These are phyloP conservation scores for Lactarius vividus DNA, from an alignment of 768 basidiomycete genomes.

Conservation along the genomic window DNA sequence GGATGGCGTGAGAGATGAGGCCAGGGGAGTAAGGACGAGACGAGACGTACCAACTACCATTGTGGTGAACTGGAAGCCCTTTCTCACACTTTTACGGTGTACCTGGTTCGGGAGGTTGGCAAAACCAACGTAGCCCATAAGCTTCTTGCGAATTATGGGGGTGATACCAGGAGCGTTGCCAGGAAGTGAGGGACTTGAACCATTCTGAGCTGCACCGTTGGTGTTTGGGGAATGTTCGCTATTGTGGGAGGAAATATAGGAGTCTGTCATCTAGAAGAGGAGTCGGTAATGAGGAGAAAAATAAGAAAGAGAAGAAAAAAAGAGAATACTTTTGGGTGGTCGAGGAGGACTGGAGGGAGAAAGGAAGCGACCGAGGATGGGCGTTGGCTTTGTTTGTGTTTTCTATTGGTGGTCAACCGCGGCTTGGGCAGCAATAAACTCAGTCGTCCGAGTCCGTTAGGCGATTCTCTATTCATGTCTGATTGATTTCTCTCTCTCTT, in stretches of 20 bases:
- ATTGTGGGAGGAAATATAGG: conserved; percentile 65
- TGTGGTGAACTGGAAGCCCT: conserved; percentile 97
- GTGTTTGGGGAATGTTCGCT: conserved; percentile 53
- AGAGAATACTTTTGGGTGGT: conserved; percentile 38
- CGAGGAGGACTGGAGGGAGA: conserved; percentile 52
- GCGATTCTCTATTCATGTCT: conserved; percentile 2
- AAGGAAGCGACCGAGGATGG: conserved; percentile 34
- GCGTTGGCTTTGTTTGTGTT: conserved; percentile 36
- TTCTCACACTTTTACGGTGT: conserved; percentile 96
- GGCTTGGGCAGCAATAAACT: conserved; percentile 51
- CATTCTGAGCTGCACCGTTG: conserved; percentile 61
- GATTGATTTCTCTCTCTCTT: not conserved
- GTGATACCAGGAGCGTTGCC: conserved; percentile 33
- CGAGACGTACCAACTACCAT: conserved; percentile 94
- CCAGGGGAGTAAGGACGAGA: conserved; percentile 17
- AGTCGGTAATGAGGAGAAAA: conserved; percentile 29
- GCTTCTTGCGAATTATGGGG: conserved; percentile 75
- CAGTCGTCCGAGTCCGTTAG: not conserved
- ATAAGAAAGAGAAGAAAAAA: conserved; percentile 29
- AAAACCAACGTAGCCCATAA: conserved; percentile 94
- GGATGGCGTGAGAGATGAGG: conserved; percentile 2
- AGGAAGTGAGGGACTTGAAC: conserved; percentile 58
- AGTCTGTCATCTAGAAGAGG: conserved; percentile 64
- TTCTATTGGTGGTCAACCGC: conserved; percentile 40
- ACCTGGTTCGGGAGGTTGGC: conserved; percentile 99